phyloP scores from a whole-genome alignment of 2,329 filamentous ascomycete genomes.

The Neurospora crassa region DNA sequence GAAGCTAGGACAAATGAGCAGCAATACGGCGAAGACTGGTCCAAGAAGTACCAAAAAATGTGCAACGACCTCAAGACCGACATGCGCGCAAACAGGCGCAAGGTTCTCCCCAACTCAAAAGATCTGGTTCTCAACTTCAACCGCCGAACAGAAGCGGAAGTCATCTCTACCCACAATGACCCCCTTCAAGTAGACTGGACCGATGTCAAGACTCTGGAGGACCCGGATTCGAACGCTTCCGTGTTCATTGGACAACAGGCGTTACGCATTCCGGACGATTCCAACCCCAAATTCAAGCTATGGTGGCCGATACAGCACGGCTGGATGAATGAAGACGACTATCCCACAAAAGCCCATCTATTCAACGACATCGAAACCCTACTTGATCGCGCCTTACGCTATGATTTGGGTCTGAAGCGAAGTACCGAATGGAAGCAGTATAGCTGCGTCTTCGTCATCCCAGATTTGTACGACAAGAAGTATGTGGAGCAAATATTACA shows the following conservation, averaged over 20 bases:
- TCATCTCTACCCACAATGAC: slow-evolving; percentile 91
- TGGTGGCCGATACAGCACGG: slow-evolving; percentile 87
- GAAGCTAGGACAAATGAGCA: slow-evolving; percentile 59
- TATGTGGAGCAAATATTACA: slow-evolving; percentile 81
- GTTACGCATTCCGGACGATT: slow-evolving; percentile 79
- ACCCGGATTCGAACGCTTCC: slow-evolving; percentile 49
- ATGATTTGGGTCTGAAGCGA: slow-evolving; percentile 69
- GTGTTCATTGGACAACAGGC: slow-evolving; percentile 78
- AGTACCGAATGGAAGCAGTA: slow-evolving; percentile 82
- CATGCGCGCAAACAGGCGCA: slow-evolving; percentile 88
- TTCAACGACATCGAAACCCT: slow-evolving; percentile 83
- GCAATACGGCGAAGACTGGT: slow-evolving; percentile 77
- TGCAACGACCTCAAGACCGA: slow-evolving; percentile 77
- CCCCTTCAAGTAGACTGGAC: slow-evolving; percentile 94
- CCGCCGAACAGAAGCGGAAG: slow-evolving; percentile 69
- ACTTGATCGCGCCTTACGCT: slow-evolving; percentile 74
- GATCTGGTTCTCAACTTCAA: slow-evolving; percentile 95
- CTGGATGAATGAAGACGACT: slow-evolving; percentile 85
- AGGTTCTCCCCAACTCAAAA: slow-evolving; percentile 94
- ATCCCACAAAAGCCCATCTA: slow-evolving; percentile 67
- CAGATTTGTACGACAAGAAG: slow-evolving; percentile 89
- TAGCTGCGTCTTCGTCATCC: slow-evolving; percentile 93
- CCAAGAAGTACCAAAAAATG: slow-evolving; percentile 69
- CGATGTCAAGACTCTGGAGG: slow-evolving; percentile 57
- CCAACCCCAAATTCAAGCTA: slow-evolving; percentile 79